Evolutionary conservation across 352 stramenopile genomes (phyloP).

Genomic region (Globisporangium alternatum): DNA sequence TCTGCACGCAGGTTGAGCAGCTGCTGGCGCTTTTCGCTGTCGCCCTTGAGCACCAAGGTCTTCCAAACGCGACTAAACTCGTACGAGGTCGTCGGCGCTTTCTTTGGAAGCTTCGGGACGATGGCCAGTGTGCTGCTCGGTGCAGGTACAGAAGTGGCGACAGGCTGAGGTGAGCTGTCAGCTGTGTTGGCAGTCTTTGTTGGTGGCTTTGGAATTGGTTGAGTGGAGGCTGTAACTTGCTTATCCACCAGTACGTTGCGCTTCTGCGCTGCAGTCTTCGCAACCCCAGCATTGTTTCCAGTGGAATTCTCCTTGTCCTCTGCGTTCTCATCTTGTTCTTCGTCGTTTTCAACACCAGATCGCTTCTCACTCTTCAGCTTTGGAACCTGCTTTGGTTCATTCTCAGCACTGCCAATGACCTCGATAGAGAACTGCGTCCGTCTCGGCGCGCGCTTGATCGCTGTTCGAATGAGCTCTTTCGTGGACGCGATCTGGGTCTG

Average conservation of each 20-base stretch:
- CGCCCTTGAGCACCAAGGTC: slow-evolving; percentile 45
- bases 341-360: not conserved
- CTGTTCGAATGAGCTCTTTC: slow-evolving; percentile 56
- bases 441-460: slow-evolving; percentile 67
- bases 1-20: slow-evolving; percentile 37
- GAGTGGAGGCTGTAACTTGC: not conserved
- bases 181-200: not conserved
- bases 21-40: slow-evolving; percentile 22
- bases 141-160: not conserved
- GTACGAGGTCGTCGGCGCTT: slow-evolving; percentile 65
- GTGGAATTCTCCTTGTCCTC: slow-evolving; percentile 13
- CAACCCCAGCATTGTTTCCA: not conserved
- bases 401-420: slow-evolving; percentile 25
- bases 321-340: not conserved
- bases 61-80: slow-evolving; percentile 83
- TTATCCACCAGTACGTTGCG: not conserved
- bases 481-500: slow-evolving; percentile 53
- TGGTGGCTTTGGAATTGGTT: not conserved
- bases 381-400: slow-evolving; percentile 24
- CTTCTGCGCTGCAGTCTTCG: not conserved
- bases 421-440: slow-evolving; percentile 46
- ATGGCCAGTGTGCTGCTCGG: slow-evolving; percentile 2
- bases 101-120: slow-evolving; percentile 59
- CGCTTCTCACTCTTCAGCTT: not conserved
- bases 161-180: not conserved